Base-by-base conservation (phyloP, 2,329 filamentous ascomycete species). In the Phialophora chinensis region DNA sequence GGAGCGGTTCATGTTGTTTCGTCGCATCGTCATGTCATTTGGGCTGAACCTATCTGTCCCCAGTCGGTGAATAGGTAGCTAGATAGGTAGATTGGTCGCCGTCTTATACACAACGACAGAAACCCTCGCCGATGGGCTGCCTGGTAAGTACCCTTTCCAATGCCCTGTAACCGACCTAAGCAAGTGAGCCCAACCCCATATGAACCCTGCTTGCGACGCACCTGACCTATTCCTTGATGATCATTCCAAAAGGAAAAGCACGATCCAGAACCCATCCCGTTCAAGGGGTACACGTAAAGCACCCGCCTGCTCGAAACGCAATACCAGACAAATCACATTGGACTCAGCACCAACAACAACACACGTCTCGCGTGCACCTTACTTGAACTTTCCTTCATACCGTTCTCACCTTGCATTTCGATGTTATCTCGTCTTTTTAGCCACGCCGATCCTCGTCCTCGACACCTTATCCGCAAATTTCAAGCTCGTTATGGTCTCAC, bases 401-500 rank as follows among this genome's bases (percentile, higher is more conserved):
- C 10, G 29, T 11, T 29, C 14, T 55, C 53, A 6, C 12, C 29
- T 55, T 63, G 7, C 38, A 25, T 12, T 17, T 23, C 31, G 17
- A 66, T 49, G 23, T 66, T 61, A 52, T 50, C 47, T 53, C 29
- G 31, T 67, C 54, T 62, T 71, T 59, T 59, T 73, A 20, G 71
- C 71, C 23, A 72, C 70, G 14, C 71, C 71, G 58, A 73, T 71
- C 58, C 61, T 67, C 31, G 71, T 73, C 59, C 67, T 67, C 6
- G 63, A 63, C 17, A 93, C 93, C 86, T 97, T 98, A 38, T 92
- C 96, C 17, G 95, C 95, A 79, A 99, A 99, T 75, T 95, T 90
- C 78, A 99, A 84, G 83, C 93, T 97, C 53, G 93, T 97, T 76
- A 97, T 83, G 2, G 93, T 97, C 83, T 99, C 95, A 74, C 90